Evolutionary conservation across 2,329 filamentous ascomycete species (phyloP).

Genomic region (Colletotrichum melonis): DNA sequence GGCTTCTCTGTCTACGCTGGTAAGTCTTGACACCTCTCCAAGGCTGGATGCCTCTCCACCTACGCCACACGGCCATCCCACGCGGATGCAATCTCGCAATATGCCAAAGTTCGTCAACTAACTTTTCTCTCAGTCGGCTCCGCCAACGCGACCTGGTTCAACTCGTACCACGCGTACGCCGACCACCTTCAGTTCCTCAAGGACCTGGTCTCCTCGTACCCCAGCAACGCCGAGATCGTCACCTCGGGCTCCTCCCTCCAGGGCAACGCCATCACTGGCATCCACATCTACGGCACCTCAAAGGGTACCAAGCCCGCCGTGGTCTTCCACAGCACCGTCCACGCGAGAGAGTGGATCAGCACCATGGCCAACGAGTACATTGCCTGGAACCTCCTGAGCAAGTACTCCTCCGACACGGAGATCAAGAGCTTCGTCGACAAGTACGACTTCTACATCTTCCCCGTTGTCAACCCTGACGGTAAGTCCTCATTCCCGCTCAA

Average conservation of each 20-base stretch:
- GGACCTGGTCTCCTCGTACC: conserved; percentile 49
- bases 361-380: conserved; percentile 56
- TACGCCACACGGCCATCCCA: no score
- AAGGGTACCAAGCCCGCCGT: conserved; percentile 55
- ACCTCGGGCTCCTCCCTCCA: conserved; percentile 53
- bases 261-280: conserved; percentile 64
- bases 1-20: conserved; percentile 44
- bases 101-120: not conserved
- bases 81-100: no score
- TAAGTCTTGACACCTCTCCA: not conserved
- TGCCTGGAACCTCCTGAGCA: conserved; percentile 53
- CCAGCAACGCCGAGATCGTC: conserved; percentile 54
- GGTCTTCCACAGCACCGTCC: conserved; percentile 61
- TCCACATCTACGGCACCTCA: conserved; percentile 57
- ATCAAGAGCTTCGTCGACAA: conserved; percentile 59
- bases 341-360: conserved; percentile 65
- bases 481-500: conserved; percentile 9
- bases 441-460: conserved; percentile 71
- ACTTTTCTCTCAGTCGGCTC: conserved; percentile 21
- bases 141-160: conserved; percentile 52
- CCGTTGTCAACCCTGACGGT: conserved; percentile 65
- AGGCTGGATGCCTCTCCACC: not conserved
- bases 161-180: conserved; percentile 56
- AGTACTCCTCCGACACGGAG: conserved; percentile 45
- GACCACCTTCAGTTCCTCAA: conserved; percentile 55